Evolutionary conservation across 2,329 filamentous ascomycete genomes (phyloP).

Genomic region (Arthroderma uncinatum): DNA sequence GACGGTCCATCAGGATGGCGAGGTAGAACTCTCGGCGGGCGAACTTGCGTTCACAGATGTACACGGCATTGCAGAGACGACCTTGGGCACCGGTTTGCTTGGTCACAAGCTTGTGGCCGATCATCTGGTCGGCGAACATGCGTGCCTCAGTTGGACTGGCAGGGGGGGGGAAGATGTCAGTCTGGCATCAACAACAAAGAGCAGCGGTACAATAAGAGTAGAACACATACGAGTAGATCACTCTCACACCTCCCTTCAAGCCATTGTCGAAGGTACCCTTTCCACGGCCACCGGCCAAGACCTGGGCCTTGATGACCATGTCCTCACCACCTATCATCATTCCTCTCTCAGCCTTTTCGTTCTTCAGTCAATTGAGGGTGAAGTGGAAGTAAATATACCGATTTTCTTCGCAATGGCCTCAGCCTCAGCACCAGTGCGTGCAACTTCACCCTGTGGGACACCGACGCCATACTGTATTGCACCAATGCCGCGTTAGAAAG

Average conservation of each 20-base stretch:
- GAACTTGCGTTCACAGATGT: slow-evolving; percentile 99
- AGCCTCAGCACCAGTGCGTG: slow-evolving; percentile 71
- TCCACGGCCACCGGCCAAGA: slow-evolving; percentile 91
- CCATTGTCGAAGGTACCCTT: slow-evolving; percentile 98
- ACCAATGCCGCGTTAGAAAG: not conserved
- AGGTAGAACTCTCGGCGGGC: slow-evolving; percentile 98
- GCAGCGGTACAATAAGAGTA: not conserved
- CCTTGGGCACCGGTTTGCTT: slow-evolving; percentile 95
- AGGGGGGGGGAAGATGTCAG: not conserved
- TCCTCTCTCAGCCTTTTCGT: slow-evolving; percentile 13
- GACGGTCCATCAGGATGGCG: slow-evolving; percentile 95
- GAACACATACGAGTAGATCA: slow-evolving; percentile 75
- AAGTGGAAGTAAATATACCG: slow-evolving; percentile 40
- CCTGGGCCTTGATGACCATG: slow-evolving; percentile 99
- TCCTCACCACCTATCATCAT: slow-evolving; percentile 57
- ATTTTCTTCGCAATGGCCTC: slow-evolving; percentile 85
- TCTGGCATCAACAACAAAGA: slow-evolving; percentile 8
- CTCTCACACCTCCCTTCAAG: slow-evolving; percentile 94
- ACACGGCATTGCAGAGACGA: slow-evolving; percentile 92
- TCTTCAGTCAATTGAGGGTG: slow-evolving; percentile 1
- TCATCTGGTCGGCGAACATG: slow-evolving; percentile 99
- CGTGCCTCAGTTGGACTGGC: slow-evolving; percentile 72
- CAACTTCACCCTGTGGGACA: slow-evolving; percentile 81
- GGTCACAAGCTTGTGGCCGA: slow-evolving; percentile 98
- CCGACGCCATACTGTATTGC: slow-evolving; percentile 72